Conservation (phyloP, 768 basidiomycete genomes). For the Cystobasidiopsis lactophilus region DNA sequence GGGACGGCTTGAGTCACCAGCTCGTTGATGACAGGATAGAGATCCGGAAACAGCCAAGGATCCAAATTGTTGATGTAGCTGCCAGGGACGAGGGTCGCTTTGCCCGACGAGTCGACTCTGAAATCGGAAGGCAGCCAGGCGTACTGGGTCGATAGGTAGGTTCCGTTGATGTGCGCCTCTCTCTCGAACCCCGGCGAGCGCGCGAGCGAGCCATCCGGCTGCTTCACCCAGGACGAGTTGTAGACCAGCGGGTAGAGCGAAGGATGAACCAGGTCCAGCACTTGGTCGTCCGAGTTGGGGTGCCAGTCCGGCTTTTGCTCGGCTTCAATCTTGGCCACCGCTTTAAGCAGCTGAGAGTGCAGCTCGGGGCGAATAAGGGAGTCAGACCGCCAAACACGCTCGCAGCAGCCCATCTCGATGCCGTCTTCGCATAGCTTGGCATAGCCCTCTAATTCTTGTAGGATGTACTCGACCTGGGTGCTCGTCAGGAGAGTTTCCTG, state of each 20-base stretch:
- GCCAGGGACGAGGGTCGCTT: not conserved
- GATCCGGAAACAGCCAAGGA: conserved; percentile 19
- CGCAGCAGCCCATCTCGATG: too few relatives aligned
- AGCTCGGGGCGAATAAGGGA: too few relatives aligned
- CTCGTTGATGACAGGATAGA: not conserved
- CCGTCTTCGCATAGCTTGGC: too few relatives aligned
- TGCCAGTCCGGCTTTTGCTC: conserved; percentile 31
- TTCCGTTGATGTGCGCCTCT: not conserved
- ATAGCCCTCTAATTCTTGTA: too few relatives aligned
- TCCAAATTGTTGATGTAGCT: conserved; percentile 38
- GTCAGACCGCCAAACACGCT: too few relatives aligned
- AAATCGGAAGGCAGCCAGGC: conserved; percentile 12
- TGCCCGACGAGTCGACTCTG: not conserved
- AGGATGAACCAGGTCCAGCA: conserved; percentile 32
- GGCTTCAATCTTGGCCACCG: conserved; percentile 17
- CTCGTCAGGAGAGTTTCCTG: too few relatives aligned
- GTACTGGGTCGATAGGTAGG: not conserved
- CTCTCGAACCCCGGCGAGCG: not conserved
- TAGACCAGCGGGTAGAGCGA: conserved; percentile 29
- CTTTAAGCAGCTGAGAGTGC: conserved; percentile 21
- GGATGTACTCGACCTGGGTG: too few relatives aligned
- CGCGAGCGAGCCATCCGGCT: too few relatives aligned
- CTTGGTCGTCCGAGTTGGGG: conserved; percentile 29
- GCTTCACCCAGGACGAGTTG: conserved; percentile 12
- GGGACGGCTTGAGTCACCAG: too few relatives aligned